Conservation (phyloP, 2,329 filamentous ascomycete species). For the Colletotrichum spaethianum region DNA sequence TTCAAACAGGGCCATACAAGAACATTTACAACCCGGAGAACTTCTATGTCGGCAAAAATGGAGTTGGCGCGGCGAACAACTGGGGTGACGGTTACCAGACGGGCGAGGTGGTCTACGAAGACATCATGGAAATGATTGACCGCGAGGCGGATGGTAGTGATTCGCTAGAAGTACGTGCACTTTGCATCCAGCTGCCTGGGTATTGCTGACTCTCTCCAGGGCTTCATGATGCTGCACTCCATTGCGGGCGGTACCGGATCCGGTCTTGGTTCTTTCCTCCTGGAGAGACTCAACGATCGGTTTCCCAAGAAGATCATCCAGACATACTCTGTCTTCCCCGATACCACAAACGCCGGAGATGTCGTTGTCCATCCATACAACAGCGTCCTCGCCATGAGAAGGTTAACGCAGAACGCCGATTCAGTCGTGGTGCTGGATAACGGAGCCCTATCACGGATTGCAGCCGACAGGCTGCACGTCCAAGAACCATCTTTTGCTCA, state of each 20-base stretch:
- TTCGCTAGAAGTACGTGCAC: slow-evolving; percentile 80
- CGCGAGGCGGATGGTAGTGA: slow-evolving; percentile 98
- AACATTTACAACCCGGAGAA: slow-evolving; percentile 99
- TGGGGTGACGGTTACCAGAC: slow-evolving; percentile 98
- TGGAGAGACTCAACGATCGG: slow-evolving; percentile 95
- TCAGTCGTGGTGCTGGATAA: slow-evolving; percentile 98
- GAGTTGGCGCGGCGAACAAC: slow-evolving; percentile 95
- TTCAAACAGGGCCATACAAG: slow-evolving; percentile 93
- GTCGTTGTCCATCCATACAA: slow-evolving; percentile 99
- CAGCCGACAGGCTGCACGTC: slow-evolving; percentile 93
- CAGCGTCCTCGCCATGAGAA: slow-evolving; percentile 90
- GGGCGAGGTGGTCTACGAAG: slow-evolving; percentile 92
- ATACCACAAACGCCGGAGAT: slow-evolving; percentile 87
- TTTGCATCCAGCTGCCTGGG: not conserved
- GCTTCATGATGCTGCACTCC: slow-evolving; percentile 98
- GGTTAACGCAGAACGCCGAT: slow-evolving; percentile 95
- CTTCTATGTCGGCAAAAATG: slow-evolving; percentile 96
- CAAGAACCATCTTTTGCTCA: slow-evolving; percentile 97
- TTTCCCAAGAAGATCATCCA: slow-evolving; percentile 99
- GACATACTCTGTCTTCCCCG: slow-evolving; percentile 98
- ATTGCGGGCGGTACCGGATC: slow-evolving; percentile 98
- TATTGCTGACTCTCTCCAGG: slow-evolving; percentile 62
- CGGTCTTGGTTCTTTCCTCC: slow-evolving; percentile 93
- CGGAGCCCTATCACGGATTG: slow-evolving; percentile 92
- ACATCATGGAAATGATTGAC: slow-evolving; percentile 99